Evolutionary conservation across 1,284 basidiomycete species (phyloP).

Genomic region (Wallemia hederae): DNA sequence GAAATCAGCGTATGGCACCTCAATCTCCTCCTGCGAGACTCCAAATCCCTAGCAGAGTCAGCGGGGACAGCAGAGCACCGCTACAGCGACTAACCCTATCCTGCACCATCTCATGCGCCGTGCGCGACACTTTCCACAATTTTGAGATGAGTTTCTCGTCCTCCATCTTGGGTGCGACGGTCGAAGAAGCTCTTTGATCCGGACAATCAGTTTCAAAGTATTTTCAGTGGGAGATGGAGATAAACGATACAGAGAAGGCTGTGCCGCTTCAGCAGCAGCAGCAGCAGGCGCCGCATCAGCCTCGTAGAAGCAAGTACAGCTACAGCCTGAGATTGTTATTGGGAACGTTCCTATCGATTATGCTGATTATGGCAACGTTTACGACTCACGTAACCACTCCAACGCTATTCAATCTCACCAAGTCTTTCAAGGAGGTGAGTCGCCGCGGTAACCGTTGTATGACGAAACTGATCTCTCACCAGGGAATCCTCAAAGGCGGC

Average conservation of each 20-base stretch:
- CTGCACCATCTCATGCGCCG: slow-evolving; percentile 82
- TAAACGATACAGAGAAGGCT: neutral
- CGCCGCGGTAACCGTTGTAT: neutral
- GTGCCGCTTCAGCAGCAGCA: neutral
- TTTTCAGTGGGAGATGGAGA: neutral
- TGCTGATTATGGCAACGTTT: neutral
- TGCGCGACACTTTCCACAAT: slow-evolving; percentile 86
- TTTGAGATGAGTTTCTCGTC: slow-evolving; percentile 24
- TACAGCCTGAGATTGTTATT: neutral
- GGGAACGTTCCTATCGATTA: neutral
- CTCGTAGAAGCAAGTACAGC: too few relatives aligned
- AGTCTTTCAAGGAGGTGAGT: neutral
- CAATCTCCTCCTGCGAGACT: slow-evolving; percentile 68
- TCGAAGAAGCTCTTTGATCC: neutral
- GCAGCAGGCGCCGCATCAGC: too few relatives aligned
- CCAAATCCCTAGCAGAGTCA: slow-evolving; percentile 34
- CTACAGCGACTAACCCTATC: slow-evolving; percentile 27
- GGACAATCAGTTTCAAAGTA: too few relatives aligned
- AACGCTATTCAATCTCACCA: neutral
- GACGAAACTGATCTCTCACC: neutral
- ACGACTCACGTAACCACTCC: neutral
- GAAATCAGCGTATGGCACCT: slow-evolving; percentile 52
- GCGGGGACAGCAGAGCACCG: slow-evolving; percentile 20
- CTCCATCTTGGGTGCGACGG: slow-evolving; percentile 8
- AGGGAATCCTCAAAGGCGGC: neutral